Conservation (phyloP, 2,329 filamentous ascomycete species). For the Penicillium digitatum region DNA sequence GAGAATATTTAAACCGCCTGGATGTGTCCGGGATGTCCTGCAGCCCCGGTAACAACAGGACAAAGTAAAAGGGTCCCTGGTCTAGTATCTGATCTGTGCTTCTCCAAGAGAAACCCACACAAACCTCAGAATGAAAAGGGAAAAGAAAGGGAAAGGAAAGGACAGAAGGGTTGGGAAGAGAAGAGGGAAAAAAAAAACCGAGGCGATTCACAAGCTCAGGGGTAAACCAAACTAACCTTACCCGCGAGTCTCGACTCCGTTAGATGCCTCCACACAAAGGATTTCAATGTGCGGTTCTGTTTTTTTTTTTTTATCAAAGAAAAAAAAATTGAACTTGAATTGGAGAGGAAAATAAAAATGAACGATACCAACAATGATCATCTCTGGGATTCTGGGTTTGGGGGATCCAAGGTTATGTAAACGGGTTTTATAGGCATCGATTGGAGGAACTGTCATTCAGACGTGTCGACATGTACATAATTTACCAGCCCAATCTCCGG, state of each 20-base stretch:
- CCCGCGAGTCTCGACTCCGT: constrained; percentile 9
- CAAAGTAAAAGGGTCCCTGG: constrained; percentile 13
- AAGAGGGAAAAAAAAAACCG: neutral
- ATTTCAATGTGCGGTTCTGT: neutral
- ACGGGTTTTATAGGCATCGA: neutral
- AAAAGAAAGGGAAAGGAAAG: neutral
- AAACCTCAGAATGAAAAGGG: constrained; percentile 10
- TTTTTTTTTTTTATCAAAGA: neutral
- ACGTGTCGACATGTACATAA: constrained; percentile 8
- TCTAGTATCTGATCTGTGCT: constrained; percentile 14
- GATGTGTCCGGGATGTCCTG: constrained; percentile 23
- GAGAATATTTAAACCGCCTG: constrained; percentile 2
- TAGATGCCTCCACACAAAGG: constrained; percentile 5
- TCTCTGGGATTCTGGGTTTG: constrained; percentile 13
- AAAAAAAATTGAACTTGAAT: neutral
- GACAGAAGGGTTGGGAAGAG: neutral
- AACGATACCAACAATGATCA: constrained; percentile 24
- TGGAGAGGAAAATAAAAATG: neutral
- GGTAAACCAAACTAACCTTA: constrained; percentile 13
- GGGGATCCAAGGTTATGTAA: constrained; percentile 8
- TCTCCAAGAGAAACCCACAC: constrained; percentile 1
- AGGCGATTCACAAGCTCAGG: constrained; percentile 12
- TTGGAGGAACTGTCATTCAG: constrained; percentile 1
- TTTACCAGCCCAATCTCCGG: neutral
- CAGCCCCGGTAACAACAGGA: constrained; percentile 20